phyloP scores from a whole-genome alignment of 2,329 filamentous ascomycete species.

The Pezizomycotina sp. region DNA sequence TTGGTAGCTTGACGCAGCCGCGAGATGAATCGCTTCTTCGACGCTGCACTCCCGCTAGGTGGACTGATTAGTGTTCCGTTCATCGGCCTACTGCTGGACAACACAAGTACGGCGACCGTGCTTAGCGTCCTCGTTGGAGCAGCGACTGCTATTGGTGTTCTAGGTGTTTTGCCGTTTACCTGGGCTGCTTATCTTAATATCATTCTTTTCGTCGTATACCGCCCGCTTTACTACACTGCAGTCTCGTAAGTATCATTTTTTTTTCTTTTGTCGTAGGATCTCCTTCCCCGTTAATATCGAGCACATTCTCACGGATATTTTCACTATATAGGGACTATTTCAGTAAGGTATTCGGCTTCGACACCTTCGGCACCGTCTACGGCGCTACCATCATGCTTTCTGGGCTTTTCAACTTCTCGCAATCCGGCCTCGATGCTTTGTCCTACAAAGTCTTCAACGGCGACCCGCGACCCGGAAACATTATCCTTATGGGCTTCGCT shows the following conservation, averaged over 20 bases:
- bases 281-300: slow-evolving; percentile 24
- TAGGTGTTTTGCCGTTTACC: slow-evolving; percentile 56
- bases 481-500: slow-evolving; percentile 46
- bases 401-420: slow-evolving; percentile 67
- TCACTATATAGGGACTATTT: slow-evolving; percentile 47
- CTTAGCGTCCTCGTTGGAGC: slow-evolving; percentile 51
- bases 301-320: slow-evolving; percentile 5
- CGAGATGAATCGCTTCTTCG: slow-evolving; percentile 68
- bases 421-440: slow-evolving; percentile 61
- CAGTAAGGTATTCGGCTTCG: slow-evolving; percentile 82
- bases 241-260: slow-evolving; percentile 43
- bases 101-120: slow-evolving; percentile 53
- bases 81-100: slow-evolving; percentile 65
- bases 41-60: slow-evolving; percentile 66
- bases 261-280: slow-evolving; percentile 16
- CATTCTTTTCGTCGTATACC: slow-evolving; percentile 63
- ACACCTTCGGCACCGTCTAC: slow-evolving; percentile 87
- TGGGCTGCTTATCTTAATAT: slow-evolving; percentile 59
- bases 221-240: slow-evolving; percentile 79
- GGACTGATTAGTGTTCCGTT: slow-evolving; percentile 76
- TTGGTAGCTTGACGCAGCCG: slow-evolving; percentile 45
- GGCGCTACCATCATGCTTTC: slow-evolving; percentile 75
- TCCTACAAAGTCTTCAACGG: slow-evolving; percentile 56
- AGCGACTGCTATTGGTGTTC: slow-evolving; percentile 57
- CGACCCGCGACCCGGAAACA: slow-evolving; percentile 62